Base-by-base conservation (phyloP, 2,329 filamentous ascomycete genomes). In the Penicillium sp. region DNA sequence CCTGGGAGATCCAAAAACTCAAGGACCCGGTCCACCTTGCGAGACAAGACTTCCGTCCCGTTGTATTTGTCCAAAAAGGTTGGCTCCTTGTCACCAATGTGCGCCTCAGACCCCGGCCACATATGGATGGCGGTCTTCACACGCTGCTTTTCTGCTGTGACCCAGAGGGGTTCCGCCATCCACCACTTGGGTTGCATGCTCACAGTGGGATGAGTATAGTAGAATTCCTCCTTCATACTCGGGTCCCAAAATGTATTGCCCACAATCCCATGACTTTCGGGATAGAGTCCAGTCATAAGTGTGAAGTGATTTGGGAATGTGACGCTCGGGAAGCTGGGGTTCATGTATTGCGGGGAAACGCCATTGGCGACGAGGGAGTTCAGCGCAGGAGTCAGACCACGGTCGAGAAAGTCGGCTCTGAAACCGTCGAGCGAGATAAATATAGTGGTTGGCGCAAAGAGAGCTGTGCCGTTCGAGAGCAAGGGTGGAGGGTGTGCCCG, bases 281-380 rank as follows among this genome's bases (percentile, higher is more conserved):
- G 94, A 66, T 97, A 92, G 27, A 97, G 76, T 0, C 94, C 94
- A 0, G 94, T 97, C 0, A 91, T 91, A 38, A 97, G 80, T 0
- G 93, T 97, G 73, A 93, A 97, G 73, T 97, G 94, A 67, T 97
- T 93, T 13, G 94, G 94, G 67, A 99, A 99, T 0, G 94, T 99
- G 45, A 99, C 91, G 23, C 91, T 96, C 0, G 94, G 94, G 64
- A 99, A 99, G 39, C 91, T 95, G 0, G 94, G 94, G 7, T 86
- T 82, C 92, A 99, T 97, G 75, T 93, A 97, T 63, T 86, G 83
- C 3, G 94, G 93, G 6, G 92, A 96, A 11, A 97, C 87, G 31
- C 94, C 94, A 62, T 91, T 86, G 59, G 85, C 83, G 60, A 96
- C 81, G 62, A 99, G 88, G 2, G 86, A 82, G 65, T 86, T 90